Percentiles rank a stretch among this genome's conserved stretches.
Evolutionary conservation across 306 rosid genomes (phyloP).

Genomic region (Senna tora): DNA sequence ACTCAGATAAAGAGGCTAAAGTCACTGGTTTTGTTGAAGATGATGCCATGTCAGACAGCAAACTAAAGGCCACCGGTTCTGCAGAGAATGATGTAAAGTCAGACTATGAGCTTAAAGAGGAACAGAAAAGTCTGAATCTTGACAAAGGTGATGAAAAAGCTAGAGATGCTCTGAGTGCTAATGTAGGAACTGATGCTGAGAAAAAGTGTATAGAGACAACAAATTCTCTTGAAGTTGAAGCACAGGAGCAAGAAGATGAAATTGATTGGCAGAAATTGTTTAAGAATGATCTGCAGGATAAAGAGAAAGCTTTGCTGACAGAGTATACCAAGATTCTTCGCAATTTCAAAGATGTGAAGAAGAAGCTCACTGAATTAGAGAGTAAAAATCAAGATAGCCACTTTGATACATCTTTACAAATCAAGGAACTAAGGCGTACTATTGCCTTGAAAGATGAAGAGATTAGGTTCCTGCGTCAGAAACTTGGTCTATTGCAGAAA

Average conservation of each 20-base stretch:
- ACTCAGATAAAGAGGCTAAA: conserved; percentile 26
- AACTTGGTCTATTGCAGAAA: conserved; percentile 60
- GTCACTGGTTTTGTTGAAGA: conserved; percentile 4
- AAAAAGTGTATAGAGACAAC: conserved; percentile 22
- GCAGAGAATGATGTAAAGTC: not conserved
- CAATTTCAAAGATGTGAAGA: conserved; percentile 67
- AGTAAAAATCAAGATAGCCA: conserved; percentile 44
- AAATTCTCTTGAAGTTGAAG: conserved; percentile 36
- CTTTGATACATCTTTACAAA: conserved; percentile 57
- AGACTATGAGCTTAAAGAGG: conserved; percentile 6
- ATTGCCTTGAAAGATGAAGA: conserved; percentile 75
- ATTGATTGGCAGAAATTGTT: conserved; percentile 69
- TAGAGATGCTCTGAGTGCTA: conserved; percentile 24
- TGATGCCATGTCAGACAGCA: not conserved
- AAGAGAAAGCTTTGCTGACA: conserved; percentile 54
- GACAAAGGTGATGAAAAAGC: conserved; percentile 31
- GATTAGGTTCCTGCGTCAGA: conserved; percentile 68
- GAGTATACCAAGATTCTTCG: conserved; percentile 70
- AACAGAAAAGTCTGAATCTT: conserved; percentile 19
- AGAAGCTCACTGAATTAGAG: conserved; percentile 56
- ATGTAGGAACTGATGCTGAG: conserved; percentile 29
- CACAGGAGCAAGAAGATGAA: conserved; percentile 48
- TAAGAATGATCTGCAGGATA: conserved; percentile 57
- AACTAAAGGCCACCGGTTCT: conserved; percentile 16
- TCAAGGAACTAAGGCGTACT: conserved; percentile 60